These are phyloP conservation scores for Hortiboletus flavorubellus DNA, from an alignment of 768 basidiomycete genomes.

Conservation along the genomic window DNA sequence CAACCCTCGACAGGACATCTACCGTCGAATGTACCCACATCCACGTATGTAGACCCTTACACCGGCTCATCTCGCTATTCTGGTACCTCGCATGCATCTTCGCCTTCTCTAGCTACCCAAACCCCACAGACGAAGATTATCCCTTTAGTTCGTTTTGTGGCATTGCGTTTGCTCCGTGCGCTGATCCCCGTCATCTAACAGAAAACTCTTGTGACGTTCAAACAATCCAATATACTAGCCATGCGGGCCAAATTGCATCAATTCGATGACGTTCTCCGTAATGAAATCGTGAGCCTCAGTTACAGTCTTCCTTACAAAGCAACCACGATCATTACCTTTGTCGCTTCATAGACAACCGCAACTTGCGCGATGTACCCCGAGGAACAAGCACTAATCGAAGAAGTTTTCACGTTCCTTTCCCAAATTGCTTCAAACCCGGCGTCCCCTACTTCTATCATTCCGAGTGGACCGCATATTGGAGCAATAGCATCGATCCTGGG, in stretches of 20 bases:
- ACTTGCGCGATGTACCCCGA: conserved; percentile 68
- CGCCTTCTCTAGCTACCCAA: conserved; percentile 32
- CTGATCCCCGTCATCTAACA: conserved; percentile 26
- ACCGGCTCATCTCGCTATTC: conserved; percentile 68
- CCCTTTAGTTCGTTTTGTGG: conserved; percentile 44
- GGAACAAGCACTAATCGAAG: conserved; percentile 56
- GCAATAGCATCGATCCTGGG: conserved; percentile 60
- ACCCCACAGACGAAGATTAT: conserved; percentile 39
- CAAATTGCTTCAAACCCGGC: conserved; percentile 41
- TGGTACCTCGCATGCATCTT: conserved; percentile 36
- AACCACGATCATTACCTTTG: not conserved
- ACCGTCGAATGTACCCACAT: conserved; percentile 28
- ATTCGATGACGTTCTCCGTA: conserved; percentile 63
- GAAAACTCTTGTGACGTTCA: conserved; percentile 72
- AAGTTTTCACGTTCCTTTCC: conserved; percentile 58
- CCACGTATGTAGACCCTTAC: conserved; percentile 61
- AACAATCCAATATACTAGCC: conserved; percentile 74
- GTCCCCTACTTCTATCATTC: conserved; percentile 26
- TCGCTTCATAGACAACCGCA: conserved; percentile 54
- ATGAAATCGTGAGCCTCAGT: conserved; percentile 58
- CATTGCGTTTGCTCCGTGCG: not conserved
- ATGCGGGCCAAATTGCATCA: conserved; percentile 79
- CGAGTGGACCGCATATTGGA: conserved; percentile 54
- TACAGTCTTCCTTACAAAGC: not conserved
- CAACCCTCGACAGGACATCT: conserved; percentile 39